phyloP scores from a whole-genome alignment of 345 rosid genomes.

The Angophora floribunda region DNA sequence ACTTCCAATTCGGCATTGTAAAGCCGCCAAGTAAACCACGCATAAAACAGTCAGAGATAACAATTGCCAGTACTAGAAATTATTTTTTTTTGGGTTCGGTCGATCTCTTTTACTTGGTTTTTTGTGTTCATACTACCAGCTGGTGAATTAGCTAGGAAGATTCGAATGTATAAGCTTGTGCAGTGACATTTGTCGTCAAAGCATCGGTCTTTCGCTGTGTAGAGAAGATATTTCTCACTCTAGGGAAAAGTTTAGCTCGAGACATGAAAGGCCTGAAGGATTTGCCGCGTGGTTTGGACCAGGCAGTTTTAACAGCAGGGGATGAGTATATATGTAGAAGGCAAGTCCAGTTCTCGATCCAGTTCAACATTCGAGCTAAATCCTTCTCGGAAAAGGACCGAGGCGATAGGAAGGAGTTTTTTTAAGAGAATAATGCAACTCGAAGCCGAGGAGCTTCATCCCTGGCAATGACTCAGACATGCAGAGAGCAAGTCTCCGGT shows the following conservation, averaged over 20 bases:
- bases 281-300: neutral
- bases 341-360: neutral
- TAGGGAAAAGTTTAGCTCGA: neutral
- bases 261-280: neutral
- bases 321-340: neutral
- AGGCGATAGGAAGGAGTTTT: neutral
- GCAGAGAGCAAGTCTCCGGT: neutral
- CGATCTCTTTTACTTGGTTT: neutral
- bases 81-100: neutral
- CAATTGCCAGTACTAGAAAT: neutral
- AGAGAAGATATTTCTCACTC: neutral
- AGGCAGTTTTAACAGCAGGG: neutral
- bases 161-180: neutral
- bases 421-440: neutral
- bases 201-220: neutral
- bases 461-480: neutral
- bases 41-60: neutral
- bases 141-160: neutral
- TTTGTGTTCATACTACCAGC: neutral
- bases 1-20: neutral
- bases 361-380: neutral
- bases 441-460: neutral
- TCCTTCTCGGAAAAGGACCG: neutral
- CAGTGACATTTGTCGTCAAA: neutral
- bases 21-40: neutral